Conservation (phyloP, 1,139 yeast species). For the Chernovozyma sophiae-reginae region DNA sequence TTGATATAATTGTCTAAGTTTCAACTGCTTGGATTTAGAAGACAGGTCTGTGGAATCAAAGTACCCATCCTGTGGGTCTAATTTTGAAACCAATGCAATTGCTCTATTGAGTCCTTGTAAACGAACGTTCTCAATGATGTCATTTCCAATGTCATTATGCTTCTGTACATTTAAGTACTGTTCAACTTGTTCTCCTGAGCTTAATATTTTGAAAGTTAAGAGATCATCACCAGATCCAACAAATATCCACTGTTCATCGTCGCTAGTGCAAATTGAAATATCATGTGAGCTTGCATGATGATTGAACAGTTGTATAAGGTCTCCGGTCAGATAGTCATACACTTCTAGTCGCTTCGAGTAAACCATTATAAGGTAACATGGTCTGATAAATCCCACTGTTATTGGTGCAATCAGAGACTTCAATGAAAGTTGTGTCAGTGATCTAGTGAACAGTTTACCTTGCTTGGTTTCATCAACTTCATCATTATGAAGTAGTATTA, state of each 20-base stretch:
- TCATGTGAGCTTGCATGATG: conserved; percentile 16
- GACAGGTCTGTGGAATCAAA: conserved; percentile 18
- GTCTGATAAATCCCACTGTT: conserved; percentile 33
- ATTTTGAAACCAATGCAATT: conserved; percentile 25
- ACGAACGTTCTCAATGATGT: conserved; percentile 27
- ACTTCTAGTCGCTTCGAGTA: conserved; percentile 42
- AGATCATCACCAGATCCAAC: conserved; percentile 27
- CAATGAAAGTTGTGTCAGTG: conserved; percentile 11
- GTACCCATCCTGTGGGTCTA: conserved; percentile 21
- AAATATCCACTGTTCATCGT: conserved; percentile 13
- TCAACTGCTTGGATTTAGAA: conserved; percentile 28
- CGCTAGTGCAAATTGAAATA: not conserved
- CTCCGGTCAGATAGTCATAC: conserved; percentile 41
- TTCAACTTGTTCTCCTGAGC: conserved; percentile 39
- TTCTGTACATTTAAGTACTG: conserved; percentile 30
- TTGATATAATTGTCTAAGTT: conserved; percentile 30
- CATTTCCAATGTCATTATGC: conserved; percentile 18
- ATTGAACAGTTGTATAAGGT: conserved; percentile 35
- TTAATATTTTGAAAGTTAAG: conserved; percentile 25
- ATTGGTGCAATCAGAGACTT: conserved; percentile 31
- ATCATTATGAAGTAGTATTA: not conserved
- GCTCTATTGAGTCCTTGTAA: conserved; percentile 36
- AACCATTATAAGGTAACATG: conserved; percentile 42
- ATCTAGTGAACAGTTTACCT: not conserved
- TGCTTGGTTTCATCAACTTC: not conserved